Base-by-base conservation (phyloP, 2,329 filamentous ascomycete genomes). In the Aspergillus pseudoviridinutans region DNA sequence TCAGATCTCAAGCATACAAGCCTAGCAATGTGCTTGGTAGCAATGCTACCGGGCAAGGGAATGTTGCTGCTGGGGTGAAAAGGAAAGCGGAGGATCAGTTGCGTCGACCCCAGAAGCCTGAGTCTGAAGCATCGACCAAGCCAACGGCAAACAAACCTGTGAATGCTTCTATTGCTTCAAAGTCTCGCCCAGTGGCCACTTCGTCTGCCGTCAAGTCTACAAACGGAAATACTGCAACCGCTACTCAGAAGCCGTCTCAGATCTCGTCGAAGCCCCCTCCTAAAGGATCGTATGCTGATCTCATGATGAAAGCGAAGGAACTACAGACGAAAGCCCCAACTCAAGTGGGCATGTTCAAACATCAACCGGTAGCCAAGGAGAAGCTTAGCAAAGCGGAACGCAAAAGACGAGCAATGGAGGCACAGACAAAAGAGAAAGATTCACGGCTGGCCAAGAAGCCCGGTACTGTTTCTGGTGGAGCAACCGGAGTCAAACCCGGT, bases 261-360 rank as follows among this genome's bases (percentile, higher is more conserved):
- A 57, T 61, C 20, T 69, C 68, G 10, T 68, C 71, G 25, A 78
- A 78, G 54, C 72, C 80, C 4, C 80, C 82, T 5, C 82, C 82
- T 58, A 82, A 81, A 64, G 82, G 83, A 28, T 84, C 82, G 1
- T 88, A 82, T 69, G 80, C 83, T 47, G 84, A 84, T 51, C 77
- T 87, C 47, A 78, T 87, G 71, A 78, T 79, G 57, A 78, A 80
- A 63, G 85, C 85, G 49, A 82, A 86, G 67, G 81, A 80, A 51
- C 77, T 78, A 56, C 79, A 76, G 65, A 73, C 80, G 52, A 75
- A 77, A 61, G 76, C 76, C 14, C 72, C 77, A 25, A 70, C 76
- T 41, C 64, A 72, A 55, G 70, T 82, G 41, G 82, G 82, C 42
- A 75, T 79, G 49, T 80, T 86, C 68, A 84, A 82, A 67, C 81